Percentiles rank a stretch among this genome's conserved stretches.
phyloP scores from a whole-genome alignment of 352 stramenopile species.

The Pythium aquatile region DNA sequence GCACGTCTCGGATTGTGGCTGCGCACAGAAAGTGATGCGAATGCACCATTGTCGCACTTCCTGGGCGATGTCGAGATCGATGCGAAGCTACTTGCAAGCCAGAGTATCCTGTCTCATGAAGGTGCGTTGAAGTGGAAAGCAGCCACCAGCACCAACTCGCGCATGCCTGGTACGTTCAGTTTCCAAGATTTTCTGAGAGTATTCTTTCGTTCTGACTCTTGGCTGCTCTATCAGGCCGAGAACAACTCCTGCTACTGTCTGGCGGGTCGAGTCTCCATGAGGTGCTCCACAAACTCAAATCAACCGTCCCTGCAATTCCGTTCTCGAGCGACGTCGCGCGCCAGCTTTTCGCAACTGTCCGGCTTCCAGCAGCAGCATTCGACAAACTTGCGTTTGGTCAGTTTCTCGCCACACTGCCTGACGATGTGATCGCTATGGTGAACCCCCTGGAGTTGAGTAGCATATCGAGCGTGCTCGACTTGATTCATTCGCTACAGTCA shows the following conservation, averaged over 20 bases:
- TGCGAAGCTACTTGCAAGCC: background rate
- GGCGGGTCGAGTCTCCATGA: constrained; percentile 15
- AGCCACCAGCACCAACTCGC: background rate
- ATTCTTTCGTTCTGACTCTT: background rate
- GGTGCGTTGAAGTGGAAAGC: background rate
- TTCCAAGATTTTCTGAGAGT: background rate
- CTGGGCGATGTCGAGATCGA: constrained; percentile 12
- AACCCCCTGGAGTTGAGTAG: constrained; percentile 13
- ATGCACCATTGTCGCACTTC: background rate
- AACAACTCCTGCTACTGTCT: constrained; percentile 16
- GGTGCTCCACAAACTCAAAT: background rate
- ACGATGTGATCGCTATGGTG: constrained; percentile 10
- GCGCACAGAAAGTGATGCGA: background rate
- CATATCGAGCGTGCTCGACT: background rate
- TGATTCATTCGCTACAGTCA: constrained; percentile 11
- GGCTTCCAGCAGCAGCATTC: background rate
- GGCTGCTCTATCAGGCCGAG: background rate
- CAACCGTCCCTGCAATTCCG: background rate
- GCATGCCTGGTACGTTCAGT: background rate
- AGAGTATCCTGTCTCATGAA: background rate
- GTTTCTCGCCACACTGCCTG: constrained; percentile 1
- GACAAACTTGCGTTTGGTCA: background rate
- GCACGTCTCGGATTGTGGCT: constrained; percentile 11
- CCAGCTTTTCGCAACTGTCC: constrained; percentile 10
- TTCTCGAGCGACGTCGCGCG: background rate